Percentiles rank a stretch among this genome's conserved stretches.
These are phyloP conservation scores for Pulveroboletus sp. DNA, from an alignment of 768 basidiomycete species.

Conservation along the genomic window DNA sequence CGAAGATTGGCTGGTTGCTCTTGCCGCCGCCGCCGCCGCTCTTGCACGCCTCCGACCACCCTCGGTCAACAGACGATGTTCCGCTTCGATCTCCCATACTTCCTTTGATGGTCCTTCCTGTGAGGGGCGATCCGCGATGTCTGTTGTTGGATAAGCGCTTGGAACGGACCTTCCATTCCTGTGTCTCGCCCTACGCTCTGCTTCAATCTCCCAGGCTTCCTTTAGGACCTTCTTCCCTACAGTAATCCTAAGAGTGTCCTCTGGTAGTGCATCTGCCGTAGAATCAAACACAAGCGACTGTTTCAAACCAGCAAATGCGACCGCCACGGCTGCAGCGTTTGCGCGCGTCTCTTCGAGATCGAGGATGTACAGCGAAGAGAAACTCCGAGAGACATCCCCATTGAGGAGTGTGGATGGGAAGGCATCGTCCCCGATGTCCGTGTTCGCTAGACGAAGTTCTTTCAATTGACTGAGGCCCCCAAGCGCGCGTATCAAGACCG, in stretches of 20 bases:
- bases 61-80: conserved; percentile 69
- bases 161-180: conserved; percentile 32
- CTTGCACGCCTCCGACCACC: conserved; percentile 64
- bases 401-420: conserved; percentile 36
- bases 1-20: conserved; percentile 37
- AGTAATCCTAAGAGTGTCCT: conserved; percentile 50
- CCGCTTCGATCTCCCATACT: conserved; percentile 76
- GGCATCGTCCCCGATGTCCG: conserved; percentile 57
- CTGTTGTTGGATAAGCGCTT: conserved; percentile 10
- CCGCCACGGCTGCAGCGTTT: conserved; percentile 41
- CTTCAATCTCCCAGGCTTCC: conserved; percentile 78
- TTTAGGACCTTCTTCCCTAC: conserved; percentile 68
- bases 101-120: conserved; percentile 49
- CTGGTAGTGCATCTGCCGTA: conserved; percentile 48
- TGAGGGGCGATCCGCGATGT: neutral
- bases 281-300: conserved; percentile 53
- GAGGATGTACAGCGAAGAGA: conserved; percentile 50
- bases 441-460: conserved; percentile 51
- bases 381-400: conserved; percentile 28
- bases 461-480: conserved; percentile 47
- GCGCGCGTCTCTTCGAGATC: conserved; percentile 66
- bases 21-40: conserved; percentile 29
- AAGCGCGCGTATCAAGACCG: conserved; percentile 41
- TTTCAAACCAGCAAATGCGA: conserved; percentile 42
- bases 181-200: conserved; percentile 50